Percentiles rank a stretch among this genome's conserved stretches.
These are phyloP conservation scores for Mortierella sp. DNA, from an alignment of 371 early-diverging fungal species.

Conservation along the genomic window DNA sequence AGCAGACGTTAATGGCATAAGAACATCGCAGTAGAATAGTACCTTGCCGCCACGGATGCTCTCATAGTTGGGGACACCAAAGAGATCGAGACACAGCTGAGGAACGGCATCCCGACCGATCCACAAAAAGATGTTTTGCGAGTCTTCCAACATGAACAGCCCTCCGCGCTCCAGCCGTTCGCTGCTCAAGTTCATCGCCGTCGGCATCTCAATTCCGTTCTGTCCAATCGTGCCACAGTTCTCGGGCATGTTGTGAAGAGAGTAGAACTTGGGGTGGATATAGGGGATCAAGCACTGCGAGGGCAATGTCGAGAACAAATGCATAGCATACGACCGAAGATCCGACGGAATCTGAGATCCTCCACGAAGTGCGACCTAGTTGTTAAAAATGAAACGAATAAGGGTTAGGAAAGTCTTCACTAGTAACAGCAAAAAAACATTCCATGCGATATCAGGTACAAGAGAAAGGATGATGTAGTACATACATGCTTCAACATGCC, in stretches of 20 bases:
- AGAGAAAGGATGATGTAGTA: neutral
- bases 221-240: slow-evolving; percentile 72
- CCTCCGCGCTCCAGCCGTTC: slow-evolving; percentile 90
- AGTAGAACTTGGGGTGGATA: slow-evolving; percentile 85
- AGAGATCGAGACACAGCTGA: slow-evolving; percentile 79
- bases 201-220: slow-evolving; percentile 77
- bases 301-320: slow-evolving; percentile 81
- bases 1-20: neutral
- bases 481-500: slow-evolving; percentile 84
- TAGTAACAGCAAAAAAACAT: too few relatives aligned
- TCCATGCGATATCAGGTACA: neutral
- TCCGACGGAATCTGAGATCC: slow-evolving; percentile 82
- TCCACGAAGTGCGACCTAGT: slow-evolving; percentile 72
- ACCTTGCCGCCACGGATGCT: slow-evolving; percentile 74
- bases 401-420: too few relatives aligned
- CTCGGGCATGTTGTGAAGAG: slow-evolving; percentile 86
- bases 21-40: neutral
- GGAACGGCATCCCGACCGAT: slow-evolving; percentile 86
- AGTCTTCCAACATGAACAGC: slow-evolving; percentile 87
- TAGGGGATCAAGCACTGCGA: slow-evolving; percentile 83
- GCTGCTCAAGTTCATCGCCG: slow-evolving; percentile 83
- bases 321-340: slow-evolving; percentile 79
- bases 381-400: neutral
- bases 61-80: slow-evolving; percentile 72
- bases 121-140: slow-evolving; percentile 90